Conservation (phyloP, 2,329 filamentous ascomycete species). For the Penicillium hordei region DNA sequence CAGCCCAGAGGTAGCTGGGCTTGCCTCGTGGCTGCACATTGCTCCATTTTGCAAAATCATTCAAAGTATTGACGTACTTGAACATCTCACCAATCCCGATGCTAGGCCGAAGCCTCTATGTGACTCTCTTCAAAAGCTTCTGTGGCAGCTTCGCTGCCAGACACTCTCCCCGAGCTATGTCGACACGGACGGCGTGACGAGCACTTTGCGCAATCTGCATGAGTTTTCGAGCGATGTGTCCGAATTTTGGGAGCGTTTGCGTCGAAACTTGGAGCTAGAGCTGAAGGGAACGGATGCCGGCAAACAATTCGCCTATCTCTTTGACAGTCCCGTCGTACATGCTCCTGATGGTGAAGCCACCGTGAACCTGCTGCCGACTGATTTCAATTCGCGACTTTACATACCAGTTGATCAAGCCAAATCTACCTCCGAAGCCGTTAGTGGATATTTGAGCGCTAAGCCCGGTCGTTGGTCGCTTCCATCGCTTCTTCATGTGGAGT, state of each 20-base stretch:
- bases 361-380: slow-evolving; percentile 37
- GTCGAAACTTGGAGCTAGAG: slow-evolving; percentile 54
- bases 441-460: slow-evolving; percentile 33
- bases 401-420: slow-evolving; percentile 41
- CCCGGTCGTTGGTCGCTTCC: slow-evolving; percentile 47
- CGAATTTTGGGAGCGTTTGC: slow-evolving; percentile 56
- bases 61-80: slow-evolving; percentile 50
- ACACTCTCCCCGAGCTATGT: slow-evolving; percentile 42
- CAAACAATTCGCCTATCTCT: slow-evolving; percentile 47
- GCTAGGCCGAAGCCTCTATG: slow-evolving; percentile 53
- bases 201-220: slow-evolving; percentile 41
- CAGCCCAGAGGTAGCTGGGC: slow-evolving; percentile 52
- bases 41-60: slow-evolving; percentile 59
- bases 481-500: slow-evolving; percentile 54
- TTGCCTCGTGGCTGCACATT: slow-evolving; percentile 60
- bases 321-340: slow-evolving; percentile 43
- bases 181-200: slow-evolving; percentile 44
- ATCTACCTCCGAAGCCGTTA: slow-evolving; percentile 40
- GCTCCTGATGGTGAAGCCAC: slow-evolving; percentile 25
- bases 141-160: slow-evolving; percentile 52
- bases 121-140: slow-evolving; percentile 52
- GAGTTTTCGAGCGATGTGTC: slow-evolving; percentile 54
- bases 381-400: slow-evolving; percentile 41
- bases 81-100: slow-evolving; percentile 48
- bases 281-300: slow-evolving; percentile 46